Evolutionary conservation across 164 flowering plant species (phyloP), one percentile per base, ranked within the genome.

Genomic region (Kingdonia uniflora): DNA sequence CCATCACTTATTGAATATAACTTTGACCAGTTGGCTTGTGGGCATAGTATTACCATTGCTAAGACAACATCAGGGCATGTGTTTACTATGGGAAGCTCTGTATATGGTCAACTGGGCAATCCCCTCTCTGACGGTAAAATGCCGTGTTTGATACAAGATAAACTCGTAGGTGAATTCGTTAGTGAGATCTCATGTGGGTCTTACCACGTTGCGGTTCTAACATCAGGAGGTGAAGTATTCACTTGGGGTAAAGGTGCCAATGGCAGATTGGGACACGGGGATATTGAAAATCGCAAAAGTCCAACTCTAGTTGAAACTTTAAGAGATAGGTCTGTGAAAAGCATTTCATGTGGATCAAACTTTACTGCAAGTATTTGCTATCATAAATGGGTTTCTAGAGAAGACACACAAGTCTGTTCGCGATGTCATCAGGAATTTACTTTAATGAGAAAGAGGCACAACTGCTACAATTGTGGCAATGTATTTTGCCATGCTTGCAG

Each of bases 211-310:
- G 64, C 71, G 19, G 67, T 58, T 14, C 29, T 67, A 26, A 67
- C 71, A 23, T 62, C 67, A 20, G 63, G 60, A 44, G 55, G 49
- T 41, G 71, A 67, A 63, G 71, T 67, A 14, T 63, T 49, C 54
- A 67, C 66, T 6, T 67, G 71, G 71, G 71, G 71, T 17, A 67
- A 42, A 45, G 71, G 71, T 17, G 66, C 59, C 25, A 67, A 67
- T 55, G 71, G 71, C 39, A 55, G 66, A 67, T 58, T 67, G 38
- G 71, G 71, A 37, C 71, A 58, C 51, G 71, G 71, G 19, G 71
- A 67, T 51, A 38, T 40, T n/a, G 71, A 62, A 37, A 66, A 67
- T 51, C 51, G 71, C 14, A 67, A 37, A 41, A 45, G 42, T 33
- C 71, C 71, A 42, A 45, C 60, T 1, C 22, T 67, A 6, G 57